Conservation (phyloP, 2,329 filamentous ascomycete genomes). For the Dactylellina cionopaga region DNA sequence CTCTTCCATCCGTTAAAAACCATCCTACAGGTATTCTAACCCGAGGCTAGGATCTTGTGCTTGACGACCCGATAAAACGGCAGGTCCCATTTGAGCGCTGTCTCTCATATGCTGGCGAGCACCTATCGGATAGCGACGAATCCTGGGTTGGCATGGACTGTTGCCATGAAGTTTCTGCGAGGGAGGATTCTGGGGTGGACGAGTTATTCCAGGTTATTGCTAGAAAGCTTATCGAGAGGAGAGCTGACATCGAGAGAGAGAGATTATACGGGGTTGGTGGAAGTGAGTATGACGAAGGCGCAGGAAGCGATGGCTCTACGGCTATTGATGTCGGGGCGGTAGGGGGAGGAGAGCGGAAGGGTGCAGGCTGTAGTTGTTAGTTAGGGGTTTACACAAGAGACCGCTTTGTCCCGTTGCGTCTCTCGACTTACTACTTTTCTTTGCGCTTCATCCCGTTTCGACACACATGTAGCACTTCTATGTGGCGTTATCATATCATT, state of each 20-base stretch:
- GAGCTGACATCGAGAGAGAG: constrained; percentile 56
- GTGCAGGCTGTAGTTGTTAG: constrained; percentile 34
- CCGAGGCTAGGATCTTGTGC: constrained; percentile 74
- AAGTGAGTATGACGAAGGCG: constrained; percentile 39
- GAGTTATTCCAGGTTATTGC: constrained; percentile 94
- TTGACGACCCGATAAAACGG: constrained; percentile 78
- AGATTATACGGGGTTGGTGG: constrained; percentile 46
- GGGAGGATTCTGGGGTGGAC: constrained; percentile 74
- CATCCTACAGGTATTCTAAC: not conserved
- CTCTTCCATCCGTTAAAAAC: not conserved
- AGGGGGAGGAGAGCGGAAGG: constrained; percentile 29
- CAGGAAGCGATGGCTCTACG: constrained; percentile 39
- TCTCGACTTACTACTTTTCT: not conserved
- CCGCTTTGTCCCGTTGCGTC: not conserved
- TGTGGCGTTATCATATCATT: not conserved
- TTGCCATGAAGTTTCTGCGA: constrained; percentile 92
- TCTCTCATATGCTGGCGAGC: constrained; percentile 82
- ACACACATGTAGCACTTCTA: not conserved
- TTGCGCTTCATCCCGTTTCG: not conserved
- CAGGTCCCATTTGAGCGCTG: constrained; percentile 94
- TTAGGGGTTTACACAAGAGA: not conserved
- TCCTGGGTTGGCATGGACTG: constrained; percentile 84
- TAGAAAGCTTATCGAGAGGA: constrained; percentile 79
- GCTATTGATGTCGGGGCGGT: constrained; percentile 6
- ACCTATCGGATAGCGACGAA: constrained; percentile 62